A percentile compares a stretch with the other conserved stretches of the same genome.
phyloP scores from a whole-genome alignment of 768 basidiomycete genomes.

The Rhodotorula kratochvilovae region DNA sequence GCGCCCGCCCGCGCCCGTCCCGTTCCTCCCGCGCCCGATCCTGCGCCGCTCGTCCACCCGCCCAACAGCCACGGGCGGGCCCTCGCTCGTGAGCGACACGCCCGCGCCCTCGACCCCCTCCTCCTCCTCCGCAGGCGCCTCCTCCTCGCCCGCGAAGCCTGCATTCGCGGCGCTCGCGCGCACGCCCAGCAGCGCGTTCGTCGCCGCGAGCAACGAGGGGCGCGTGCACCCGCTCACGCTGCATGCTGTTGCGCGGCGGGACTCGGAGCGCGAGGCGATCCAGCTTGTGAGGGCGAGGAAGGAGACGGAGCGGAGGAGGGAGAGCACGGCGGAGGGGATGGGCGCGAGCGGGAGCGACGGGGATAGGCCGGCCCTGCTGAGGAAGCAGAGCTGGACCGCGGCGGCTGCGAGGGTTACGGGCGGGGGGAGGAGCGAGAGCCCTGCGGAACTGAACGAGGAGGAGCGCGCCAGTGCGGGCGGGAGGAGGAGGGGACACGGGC shows the following conservation, averaged over 20 bases:
- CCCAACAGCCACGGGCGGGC: not conserved
- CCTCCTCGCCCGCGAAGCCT: constrained; percentile 3
- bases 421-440: constrained; percentile 7
- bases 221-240: constrained; percentile 28
- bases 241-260: constrained; percentile 23
- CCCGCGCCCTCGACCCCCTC: not conserved
- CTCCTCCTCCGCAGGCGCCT: not conserved
- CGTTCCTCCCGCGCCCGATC: not conserved
- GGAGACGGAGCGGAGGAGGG: constrained; percentile 12
- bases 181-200: constrained; percentile 16
- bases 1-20: no score
- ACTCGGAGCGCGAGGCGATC: constrained; percentile 26
- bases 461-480: not conserved
- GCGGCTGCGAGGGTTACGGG: not conserved
- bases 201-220: constrained; percentile 4
- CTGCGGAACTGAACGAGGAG: constrained; percentile 2
- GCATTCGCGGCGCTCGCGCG: constrained; percentile 3
- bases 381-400: constrained; percentile 15
- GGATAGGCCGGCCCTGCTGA: not conserved
- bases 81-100: not conserved
- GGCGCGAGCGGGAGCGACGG: not conserved
- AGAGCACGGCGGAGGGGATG: not conserved
- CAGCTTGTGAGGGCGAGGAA: constrained; percentile 18
- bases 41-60: not conserved
- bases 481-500: not conserved